Evolutionary conservation across 768 basidiomycete species (phyloP), one percentile per base, ranked within the genome.

Genomic region (Collybiopsis confluens): DNA sequence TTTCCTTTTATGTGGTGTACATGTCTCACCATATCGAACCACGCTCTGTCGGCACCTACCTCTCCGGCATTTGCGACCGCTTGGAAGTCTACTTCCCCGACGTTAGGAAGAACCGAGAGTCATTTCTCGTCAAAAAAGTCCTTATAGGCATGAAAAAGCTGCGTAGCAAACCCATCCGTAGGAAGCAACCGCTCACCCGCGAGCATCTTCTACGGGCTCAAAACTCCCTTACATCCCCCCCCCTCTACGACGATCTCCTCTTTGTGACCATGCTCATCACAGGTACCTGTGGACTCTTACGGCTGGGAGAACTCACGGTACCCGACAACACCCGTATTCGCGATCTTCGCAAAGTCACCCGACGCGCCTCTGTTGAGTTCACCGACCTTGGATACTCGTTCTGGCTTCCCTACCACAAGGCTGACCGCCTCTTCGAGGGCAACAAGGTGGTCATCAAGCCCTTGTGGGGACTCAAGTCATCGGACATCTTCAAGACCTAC

Each of bases 1-100:
- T 78, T 2, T 64, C 63, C 8, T 67, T 70, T 21, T 77, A 56
- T 54, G 59, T 62, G 2, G 65, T 67, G 1, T 75, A 60, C 58
- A 72, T 71, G 65, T 68, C 53, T 2, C 58, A 61, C 27, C 67
- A 71, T 53, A 73, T 77, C 44, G 59, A 68, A 35, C 72, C 74
- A 0, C 30, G 53, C 10, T 72, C 71, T 0, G 68, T 75, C 15
- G 47, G 46, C 36, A 49, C 64, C 1, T 75, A 76, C 58, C 61
- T 77, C 2, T 69, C 71, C 0, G 72, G 73, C 13, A 71, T 74
- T 15, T 65, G 65, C 54, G 64, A 64, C 28, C 61, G 65, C 43
- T 64, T 75, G 4, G 64, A 71, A 49, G 35, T 58, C 0, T 55
- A 57, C 26, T 76, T 60, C 57, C 73, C 74, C 1, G 8, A 58